These are phyloP conservation scores for Rhododendron simsii DNA, from an alignment of 148 eudicot genomes.

Conservation along the genomic window DNA sequence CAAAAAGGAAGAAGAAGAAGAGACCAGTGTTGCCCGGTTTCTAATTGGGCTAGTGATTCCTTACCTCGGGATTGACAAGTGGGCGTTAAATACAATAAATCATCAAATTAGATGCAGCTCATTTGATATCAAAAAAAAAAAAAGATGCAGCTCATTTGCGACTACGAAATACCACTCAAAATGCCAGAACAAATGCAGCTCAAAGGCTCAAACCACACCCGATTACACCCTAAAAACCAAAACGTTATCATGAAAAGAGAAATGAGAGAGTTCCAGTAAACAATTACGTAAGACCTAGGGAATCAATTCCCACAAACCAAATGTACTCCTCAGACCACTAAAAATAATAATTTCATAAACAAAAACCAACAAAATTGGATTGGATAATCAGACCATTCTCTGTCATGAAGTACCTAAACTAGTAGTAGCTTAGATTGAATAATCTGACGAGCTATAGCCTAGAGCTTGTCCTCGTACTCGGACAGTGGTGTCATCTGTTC, in stretches of 20 bases:
- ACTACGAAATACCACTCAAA: no score
- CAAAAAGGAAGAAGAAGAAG: no score
- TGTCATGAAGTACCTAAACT: neutral
- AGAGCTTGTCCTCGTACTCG: conserved; percentile 62
- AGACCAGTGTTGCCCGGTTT: no score
- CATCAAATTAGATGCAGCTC: no score
- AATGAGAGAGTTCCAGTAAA: neutral
- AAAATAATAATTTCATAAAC: neutral
- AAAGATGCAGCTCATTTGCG: no score
- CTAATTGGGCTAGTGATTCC: no score
- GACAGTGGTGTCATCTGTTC: conserved; percentile 72
- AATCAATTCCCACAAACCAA: neutral
- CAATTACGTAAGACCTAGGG: neutral
- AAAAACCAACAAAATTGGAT: neutral
- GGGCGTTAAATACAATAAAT: no score
- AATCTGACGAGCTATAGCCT: neutral
- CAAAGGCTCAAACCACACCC: no score
- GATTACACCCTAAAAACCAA: neutral
- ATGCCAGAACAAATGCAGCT: no score
- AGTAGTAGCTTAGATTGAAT: neutral
- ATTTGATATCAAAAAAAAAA: no score
- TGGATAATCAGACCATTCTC: neutral
- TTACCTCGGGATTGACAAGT: no score
- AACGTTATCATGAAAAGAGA: neutral
- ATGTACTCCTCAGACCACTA: neutral